phyloP scores from a whole-genome alignment of 169 alveolate genomes.

The Eimeria necatrix region DNA sequence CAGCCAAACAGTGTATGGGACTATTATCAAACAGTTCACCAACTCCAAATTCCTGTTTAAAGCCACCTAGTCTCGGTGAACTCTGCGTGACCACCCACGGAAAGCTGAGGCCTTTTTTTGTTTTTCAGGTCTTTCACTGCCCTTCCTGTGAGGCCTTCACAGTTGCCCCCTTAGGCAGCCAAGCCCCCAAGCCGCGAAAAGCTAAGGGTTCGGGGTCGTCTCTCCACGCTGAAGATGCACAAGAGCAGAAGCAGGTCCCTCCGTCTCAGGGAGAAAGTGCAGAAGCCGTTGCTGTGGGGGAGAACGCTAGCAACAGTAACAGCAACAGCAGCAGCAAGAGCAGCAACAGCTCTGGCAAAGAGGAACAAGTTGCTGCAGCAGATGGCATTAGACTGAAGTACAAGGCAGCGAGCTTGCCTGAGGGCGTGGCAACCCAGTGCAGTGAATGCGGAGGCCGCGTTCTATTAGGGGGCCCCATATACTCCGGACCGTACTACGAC shows the following conservation, averaged over 20 bases:
- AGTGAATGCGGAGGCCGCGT: constrained; percentile 77
- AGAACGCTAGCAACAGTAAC: background rate
- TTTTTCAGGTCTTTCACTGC: constrained; percentile 3
- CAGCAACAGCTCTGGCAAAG: background rate
- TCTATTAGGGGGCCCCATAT: constrained; percentile 88
- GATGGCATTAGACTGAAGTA: background rate
- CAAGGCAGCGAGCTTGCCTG: constrained; percentile 65
- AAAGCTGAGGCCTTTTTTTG: background rate
- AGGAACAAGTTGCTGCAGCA: constrained; percentile 23
- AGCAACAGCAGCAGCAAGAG: background rate
- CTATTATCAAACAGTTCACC: background rate
- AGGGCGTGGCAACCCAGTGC: constrained; percentile 67
- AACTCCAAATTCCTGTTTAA: background rate
- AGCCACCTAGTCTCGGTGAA: background rate
- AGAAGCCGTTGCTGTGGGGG: background rate
- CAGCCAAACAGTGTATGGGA: background rate
- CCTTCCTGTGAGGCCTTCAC: constrained; percentile 44
- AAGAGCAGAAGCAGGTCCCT: constrained; percentile 26
- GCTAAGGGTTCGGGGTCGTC: background rate
- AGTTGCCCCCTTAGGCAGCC: constrained; percentile 10
- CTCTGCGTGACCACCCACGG: background rate
- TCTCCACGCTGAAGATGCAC: background rate
- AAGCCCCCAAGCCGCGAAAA: background rate
- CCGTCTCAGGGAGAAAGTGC: background rate
- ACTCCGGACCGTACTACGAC: constrained; percentile 87